Evolutionary conservation across 2,329 filamentous ascomycete species (phyloP).

Genomic region (Colletotrichum destructivum): DNA sequence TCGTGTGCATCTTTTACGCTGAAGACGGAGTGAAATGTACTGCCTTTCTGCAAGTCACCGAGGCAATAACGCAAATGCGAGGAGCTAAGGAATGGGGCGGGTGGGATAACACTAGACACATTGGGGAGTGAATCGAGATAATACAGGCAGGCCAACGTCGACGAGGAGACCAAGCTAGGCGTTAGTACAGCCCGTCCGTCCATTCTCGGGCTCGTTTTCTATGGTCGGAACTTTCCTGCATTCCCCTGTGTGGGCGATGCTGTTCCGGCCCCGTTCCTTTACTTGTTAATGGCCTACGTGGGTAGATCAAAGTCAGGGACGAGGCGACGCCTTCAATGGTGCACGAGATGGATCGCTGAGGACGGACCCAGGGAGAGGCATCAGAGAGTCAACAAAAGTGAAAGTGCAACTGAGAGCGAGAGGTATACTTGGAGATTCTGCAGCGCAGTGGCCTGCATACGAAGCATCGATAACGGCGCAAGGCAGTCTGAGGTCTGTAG

Average conservation of each 20-base stretch:
- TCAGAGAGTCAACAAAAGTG: no score
- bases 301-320: not conserved
- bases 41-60: not conserved
- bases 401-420: not conserved
- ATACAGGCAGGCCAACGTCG: not conserved
- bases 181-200: not conserved
- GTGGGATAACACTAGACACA: not conserved
- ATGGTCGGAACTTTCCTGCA: not conserved
- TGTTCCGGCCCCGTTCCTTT: not conserved
- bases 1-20: not conserved
- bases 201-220: slow-evolving; percentile 1
- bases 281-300: not conserved
- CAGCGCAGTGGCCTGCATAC: not conserved
- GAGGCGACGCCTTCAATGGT: not conserved
- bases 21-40: not conserved
- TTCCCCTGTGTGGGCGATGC: not conserved
- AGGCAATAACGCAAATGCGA: not conserved
- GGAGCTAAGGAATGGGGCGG: not conserved
- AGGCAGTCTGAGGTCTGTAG: slow-evolving; percentile 36
- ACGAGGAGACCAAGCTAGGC: slow-evolving; percentile 4
- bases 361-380: not conserved
- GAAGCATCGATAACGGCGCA: slow-evolving; percentile 1
- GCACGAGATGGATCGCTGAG: not conserved
- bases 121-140: no score
- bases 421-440: not conserved